These are phyloP conservation scores for Aspergillus indologenus DNA, from an alignment of 495 filamentous ascomycete species.

Conservation along the genomic window DNA sequence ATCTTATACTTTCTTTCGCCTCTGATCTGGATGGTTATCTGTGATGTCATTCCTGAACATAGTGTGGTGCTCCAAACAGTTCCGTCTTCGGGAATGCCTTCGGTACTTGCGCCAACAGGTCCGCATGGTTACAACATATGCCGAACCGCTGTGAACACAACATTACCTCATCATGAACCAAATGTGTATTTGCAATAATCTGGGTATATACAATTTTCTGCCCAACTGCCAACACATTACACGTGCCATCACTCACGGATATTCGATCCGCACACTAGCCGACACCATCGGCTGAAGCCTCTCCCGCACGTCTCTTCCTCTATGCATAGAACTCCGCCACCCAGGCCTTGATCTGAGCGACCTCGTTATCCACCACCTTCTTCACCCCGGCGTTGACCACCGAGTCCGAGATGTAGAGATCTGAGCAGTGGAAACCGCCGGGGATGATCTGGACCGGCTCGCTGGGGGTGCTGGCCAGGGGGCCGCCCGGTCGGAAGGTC, in stretches of 20 bases:
- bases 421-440: constrained; percentile 52
- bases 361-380: constrained; percentile 38
- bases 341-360: constrained; percentile 50
- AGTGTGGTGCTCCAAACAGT: too few species aligned
- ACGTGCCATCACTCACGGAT: background rate
- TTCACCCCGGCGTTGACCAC: constrained; percentile 31
- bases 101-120: too few species aligned
- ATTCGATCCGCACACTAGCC: background rate
- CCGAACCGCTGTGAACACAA: too few species aligned
- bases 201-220: background rate
- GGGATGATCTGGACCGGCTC: constrained; percentile 55
- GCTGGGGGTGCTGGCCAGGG: constrained; percentile 38
- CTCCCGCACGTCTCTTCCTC: background rate
- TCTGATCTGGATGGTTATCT: too few species aligned
- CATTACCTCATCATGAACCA: too few species aligned
- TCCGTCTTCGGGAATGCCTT: too few species aligned
- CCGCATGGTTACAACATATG: too few species aligned
- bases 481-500: constrained; percentile 51
- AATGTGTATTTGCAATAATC: too few species aligned
- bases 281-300: background rate
- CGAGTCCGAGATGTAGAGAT: constrained; percentile 47
- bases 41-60: too few species aligned
- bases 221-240: background rate
- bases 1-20: too few species aligned
- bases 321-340: constrained; percentile 42